Evolutionary conservation across 2,329 filamentous ascomycete genomes (phyloP).

Genomic region (Talaromyces sp.): DNA sequence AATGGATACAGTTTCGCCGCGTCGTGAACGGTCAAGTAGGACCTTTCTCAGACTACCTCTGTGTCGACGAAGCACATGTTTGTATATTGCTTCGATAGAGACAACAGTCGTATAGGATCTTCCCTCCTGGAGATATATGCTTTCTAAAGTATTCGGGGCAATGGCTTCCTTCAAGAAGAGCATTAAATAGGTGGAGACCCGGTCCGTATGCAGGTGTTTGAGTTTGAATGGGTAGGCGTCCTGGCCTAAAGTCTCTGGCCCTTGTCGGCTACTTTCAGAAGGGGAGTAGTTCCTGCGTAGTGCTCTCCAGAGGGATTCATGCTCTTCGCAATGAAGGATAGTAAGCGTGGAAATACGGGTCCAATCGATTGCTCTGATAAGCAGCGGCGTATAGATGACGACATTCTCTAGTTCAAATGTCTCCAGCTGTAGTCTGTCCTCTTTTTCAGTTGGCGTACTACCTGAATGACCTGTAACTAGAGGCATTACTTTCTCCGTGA

Average conservation of each 20-base stretch:
- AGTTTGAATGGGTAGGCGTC: conserved; percentile 62
- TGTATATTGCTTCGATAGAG: conserved; percentile 67
- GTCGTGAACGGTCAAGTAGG: conserved; percentile 67
- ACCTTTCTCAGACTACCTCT: conserved; percentile 67
- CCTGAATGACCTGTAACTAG: not conserved
- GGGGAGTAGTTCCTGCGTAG: conserved; percentile 62
- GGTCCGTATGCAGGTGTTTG: conserved; percentile 72
- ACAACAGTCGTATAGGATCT: conserved; percentile 56
- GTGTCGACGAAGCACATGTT: conserved; percentile 67
- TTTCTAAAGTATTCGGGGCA: conserved; percentile 74
- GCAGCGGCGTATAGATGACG: conserved; percentile 66
- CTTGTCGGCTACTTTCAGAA: conserved; percentile 11
- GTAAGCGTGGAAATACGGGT: conserved; percentile 67
- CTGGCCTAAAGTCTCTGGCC: not conserved
- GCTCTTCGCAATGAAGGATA: conserved; percentile 67
- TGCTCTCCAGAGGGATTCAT: conserved; percentile 72
- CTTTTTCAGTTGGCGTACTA: not conserved
- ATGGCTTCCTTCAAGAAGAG: conserved; percentile 73
- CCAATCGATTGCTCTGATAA: conserved; percentile 72
- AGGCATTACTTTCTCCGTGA: not conserved
- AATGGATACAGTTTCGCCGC: conserved; percentile 42
- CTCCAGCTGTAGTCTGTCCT: conserved; percentile 60
- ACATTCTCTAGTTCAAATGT: conserved; percentile 72
- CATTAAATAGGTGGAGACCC: conserved; percentile 65
- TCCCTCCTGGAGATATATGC: conserved; percentile 71